Conservation (phyloP, 2,329 filamentous ascomycete species). For the Arthroderma uncinatum region DNA sequence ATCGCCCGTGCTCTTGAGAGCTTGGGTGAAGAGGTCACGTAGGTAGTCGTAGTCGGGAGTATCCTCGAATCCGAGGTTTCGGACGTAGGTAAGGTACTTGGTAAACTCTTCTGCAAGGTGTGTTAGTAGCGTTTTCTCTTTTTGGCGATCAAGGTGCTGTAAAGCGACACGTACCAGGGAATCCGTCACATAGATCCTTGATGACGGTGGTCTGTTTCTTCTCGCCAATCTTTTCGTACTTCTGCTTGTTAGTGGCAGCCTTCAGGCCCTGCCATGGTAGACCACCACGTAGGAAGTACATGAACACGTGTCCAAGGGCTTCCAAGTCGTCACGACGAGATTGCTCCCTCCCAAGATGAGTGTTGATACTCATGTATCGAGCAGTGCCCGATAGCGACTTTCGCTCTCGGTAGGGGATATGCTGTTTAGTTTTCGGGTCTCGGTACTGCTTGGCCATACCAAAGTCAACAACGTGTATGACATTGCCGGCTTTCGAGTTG, state of each 20-base stretch:
- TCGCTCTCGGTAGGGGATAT: slow-evolving; percentile 93
- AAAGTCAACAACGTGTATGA: slow-evolving; percentile 97
- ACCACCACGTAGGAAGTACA: slow-evolving; percentile 57
- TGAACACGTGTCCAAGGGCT: slow-evolving; percentile 61
- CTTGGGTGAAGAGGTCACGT: slow-evolving; percentile 89
- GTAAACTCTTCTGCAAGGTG: slow-evolving; percentile 67
- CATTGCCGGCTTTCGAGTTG: slow-evolving; percentile 85
- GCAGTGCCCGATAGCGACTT: slow-evolving; percentile 95
- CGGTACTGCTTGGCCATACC: slow-evolving; percentile 99
- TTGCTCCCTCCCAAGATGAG: slow-evolving; percentile 89
- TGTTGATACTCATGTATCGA: slow-evolving; percentile 99
- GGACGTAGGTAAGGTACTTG: slow-evolving; percentile 94
- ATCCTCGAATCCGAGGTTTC: slow-evolving; percentile 96
- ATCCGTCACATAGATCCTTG: slow-evolving; percentile 92
- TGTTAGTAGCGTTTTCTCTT: slow-evolving; percentile 21
- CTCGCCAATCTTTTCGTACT: slow-evolving; percentile 99
- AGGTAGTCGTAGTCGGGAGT: slow-evolving; percentile 98
- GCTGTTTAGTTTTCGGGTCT: slow-evolving; percentile 97
- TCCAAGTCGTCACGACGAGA: slow-evolving; percentile 93
- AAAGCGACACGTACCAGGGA: slow-evolving; percentile 57
- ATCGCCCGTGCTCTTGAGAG: slow-evolving; percentile 85
- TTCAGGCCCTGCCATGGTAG: slow-evolving; percentile 59
- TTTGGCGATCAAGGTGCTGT: too few species aligned
- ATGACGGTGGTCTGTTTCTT: slow-evolving; percentile 98
- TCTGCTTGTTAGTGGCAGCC: slow-evolving; percentile 74